Base-by-base conservation (phyloP, 2,329 filamentous ascomycete genomes). In the Scleromitrula shiraiana region DNA sequence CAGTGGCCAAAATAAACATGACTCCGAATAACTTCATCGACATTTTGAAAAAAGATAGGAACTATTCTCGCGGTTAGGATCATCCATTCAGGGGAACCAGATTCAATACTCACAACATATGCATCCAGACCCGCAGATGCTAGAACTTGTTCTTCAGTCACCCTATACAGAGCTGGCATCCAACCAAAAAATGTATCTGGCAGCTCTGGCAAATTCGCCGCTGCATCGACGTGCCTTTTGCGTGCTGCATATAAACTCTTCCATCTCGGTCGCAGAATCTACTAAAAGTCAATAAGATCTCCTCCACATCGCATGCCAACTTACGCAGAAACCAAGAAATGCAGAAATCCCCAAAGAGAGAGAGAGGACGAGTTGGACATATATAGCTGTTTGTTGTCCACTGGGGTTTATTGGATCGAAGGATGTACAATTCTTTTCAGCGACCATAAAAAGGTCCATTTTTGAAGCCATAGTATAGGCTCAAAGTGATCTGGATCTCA, bases 41-140 rank as follows among this genome's bases (percentile, higher is more conserved):
- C 80, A 97, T 93, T 65, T 90, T 94, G 74, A 96, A 97, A 68
- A 98, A 98, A 14, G 84, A 79, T 12, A 98, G 74, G 63, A 98
- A 96, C 77, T 80, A 60, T 46, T 15, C 50, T 22, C n/a, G 26
- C 10, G 1, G 26, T 63, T 30, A 62, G 55, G 15, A 38, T 37
- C 26, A 41, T 15, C 32, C 4, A 5, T 26, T 36, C 9, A 2
- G 27, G 12, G n/a, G 8, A 36, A 2, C 15, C 26, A 19, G 26
- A 7, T 33, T 4, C 14, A n/a, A 42, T 9, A 48, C 77, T 58
- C 69, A 87, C 84, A 56, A 96, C 93, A 68, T 88, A 98, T 42
- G 93, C 93, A 70, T 98, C 93, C 41, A 98, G 76, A 0, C 93
- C 93, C 15, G 91, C 91, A 17, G 89, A 91, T 14, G 85, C 82